A percentile compares a stretch with the other conserved stretches of the same genome.
These are phyloP conservation scores for Carex scoparia DNA, from an alignment of 176 grass and related monocot genomes.

Conservation along the genomic window DNA sequence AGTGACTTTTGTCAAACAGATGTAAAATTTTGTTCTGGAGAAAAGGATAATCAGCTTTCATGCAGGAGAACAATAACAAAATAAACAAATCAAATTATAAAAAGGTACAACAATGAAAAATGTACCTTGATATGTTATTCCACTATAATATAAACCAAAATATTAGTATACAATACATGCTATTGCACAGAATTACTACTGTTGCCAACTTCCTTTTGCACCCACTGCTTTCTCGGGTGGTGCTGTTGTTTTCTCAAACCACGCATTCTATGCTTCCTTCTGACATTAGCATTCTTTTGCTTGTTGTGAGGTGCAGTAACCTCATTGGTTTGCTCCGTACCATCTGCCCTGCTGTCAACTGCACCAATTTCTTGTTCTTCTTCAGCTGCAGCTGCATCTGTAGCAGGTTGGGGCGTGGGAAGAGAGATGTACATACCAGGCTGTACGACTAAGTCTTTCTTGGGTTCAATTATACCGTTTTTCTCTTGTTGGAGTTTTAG, in stretches of 20 bases:
- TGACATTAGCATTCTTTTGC: constrained; percentile 33
- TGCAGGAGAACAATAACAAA: not conserved
- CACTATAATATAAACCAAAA: not conserved
- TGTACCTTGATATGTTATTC: not conserved
- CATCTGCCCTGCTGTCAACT: constrained; percentile 19
- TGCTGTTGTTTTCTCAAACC: constrained; percentile 39
- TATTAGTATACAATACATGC: not conserved
- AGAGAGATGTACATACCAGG: constrained; percentile 78
- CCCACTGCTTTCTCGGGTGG: constrained; percentile 54
- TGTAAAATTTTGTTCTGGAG: not conserved
- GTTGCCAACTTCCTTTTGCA: constrained; percentile 38
- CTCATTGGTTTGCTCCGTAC: constrained; percentile 22
- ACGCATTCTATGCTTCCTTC: constrained; percentile 38
- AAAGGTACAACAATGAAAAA: not conserved
- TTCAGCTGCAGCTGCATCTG: not conserved
- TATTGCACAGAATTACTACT: constrained; percentile 43
- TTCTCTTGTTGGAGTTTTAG: constrained; percentile 69
- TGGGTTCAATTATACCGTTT: constrained; percentile 76
- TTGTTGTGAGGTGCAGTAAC: constrained; percentile 33
- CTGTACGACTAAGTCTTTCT: constrained; percentile 66
- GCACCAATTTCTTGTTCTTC: constrained; percentile 15
- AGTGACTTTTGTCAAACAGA: not conserved
- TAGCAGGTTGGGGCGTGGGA: constrained; percentile 6
- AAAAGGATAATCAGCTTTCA: not conserved
- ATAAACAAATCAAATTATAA: not conserved